phyloP scores from a whole-genome alignment of 306 rosid genomes.

The Gynostemma pentaphyllum region DNA sequence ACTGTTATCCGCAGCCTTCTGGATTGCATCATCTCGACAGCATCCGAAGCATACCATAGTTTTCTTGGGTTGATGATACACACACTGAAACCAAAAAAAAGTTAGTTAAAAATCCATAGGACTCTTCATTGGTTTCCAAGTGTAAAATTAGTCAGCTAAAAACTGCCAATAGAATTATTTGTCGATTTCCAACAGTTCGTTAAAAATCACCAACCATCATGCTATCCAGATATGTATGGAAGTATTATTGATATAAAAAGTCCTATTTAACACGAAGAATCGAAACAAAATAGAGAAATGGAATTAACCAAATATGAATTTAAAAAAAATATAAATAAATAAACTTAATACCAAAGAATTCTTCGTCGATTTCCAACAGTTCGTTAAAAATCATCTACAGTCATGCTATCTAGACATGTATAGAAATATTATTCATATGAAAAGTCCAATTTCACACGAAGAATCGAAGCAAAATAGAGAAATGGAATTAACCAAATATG shows the following conservation, averaged over 20 bases:
- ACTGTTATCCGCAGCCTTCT: slow-evolving; percentile 40
- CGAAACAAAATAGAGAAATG: neutral
- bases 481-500: neutral
- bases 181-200: neutral
- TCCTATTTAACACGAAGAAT: neutral
- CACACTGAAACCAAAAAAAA: neutral
- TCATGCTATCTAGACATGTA: neutral
- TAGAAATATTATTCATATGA: neutral
- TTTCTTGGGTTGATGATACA: slow-evolving; percentile 14
- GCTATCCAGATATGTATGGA: neutral
- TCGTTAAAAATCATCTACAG: neutral
- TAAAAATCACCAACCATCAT: neutral
- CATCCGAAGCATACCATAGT: slow-evolving; percentile 78
- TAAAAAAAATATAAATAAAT: no score
- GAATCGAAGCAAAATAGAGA: neutral
- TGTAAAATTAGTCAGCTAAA: neutral
- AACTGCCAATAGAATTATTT: neutral
- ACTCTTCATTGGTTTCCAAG: neutral
- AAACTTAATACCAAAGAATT: no score
- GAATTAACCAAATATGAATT: neutral
- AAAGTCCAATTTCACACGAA: neutral
- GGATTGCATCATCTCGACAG: slow-evolving; percentile 56
- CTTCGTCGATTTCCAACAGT: neutral
- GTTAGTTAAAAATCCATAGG: neutral
- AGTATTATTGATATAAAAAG: neutral